Evolutionary conservation across 2,329 filamentous ascomycete species (phyloP).

Genomic region (Hymenoscyphus repandus): DNA sequence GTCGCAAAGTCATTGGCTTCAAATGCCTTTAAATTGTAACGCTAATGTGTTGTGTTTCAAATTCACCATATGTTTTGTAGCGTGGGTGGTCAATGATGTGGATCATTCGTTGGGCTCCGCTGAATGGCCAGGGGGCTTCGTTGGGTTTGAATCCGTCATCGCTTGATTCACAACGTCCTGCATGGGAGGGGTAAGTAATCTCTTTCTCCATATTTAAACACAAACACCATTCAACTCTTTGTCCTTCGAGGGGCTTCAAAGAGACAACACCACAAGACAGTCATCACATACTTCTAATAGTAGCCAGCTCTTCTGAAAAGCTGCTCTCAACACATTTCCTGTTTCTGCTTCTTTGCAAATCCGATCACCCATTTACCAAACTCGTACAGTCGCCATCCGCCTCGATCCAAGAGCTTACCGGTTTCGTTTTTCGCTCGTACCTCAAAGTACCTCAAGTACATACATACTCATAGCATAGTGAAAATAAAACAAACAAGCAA

Average conservation of each 20-base stretch:
- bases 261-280: background rate
- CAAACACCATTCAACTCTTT: background rate
- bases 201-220: no score
- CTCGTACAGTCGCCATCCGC: slow-evolving; percentile 10
- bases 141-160: no score
- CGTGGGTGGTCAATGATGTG: no score
- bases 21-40: background rate
- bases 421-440: slow-evolving; percentile 23
- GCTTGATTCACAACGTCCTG: no score
- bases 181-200: no score
- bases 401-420: slow-evolving; percentile 10
- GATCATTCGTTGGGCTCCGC: no score
- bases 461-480: slow-evolving; percentile 38
- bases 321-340: background rate
- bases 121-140: no score
- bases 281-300: background rate
- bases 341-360: background rate
- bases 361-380: slow-evolving; percentile 2
- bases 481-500: slow-evolving; percentile 43
- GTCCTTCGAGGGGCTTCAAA: background rate
- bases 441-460: slow-evolving; percentile 34
- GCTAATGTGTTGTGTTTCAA: background rate
- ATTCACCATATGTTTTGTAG: background rate
- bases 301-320: background rate
- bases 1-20: background rate